Conservation (phyloP, 2,329 filamentous ascomycete species). For the Botrytis fabae region DNA sequence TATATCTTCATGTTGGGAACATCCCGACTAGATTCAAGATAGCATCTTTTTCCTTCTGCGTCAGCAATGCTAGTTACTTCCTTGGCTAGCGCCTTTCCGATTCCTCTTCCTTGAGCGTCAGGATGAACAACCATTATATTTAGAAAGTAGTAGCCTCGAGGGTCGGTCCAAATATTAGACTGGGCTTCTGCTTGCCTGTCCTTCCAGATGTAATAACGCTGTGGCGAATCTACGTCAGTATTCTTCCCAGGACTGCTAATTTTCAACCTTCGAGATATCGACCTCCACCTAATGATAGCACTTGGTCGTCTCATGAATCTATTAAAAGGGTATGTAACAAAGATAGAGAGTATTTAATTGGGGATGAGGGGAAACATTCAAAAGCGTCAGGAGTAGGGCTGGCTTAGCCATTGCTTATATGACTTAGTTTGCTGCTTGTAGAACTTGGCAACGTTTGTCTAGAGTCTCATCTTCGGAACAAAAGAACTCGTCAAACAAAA, state of each 20-base stretch:
- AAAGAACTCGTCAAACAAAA: not conserved
- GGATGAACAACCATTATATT: conserved; percentile 72
- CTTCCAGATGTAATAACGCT: conserved; percentile 75
- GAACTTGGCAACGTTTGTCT: not conserved
- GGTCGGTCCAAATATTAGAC: conserved; percentile 62
- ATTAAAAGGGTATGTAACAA: not conserved
- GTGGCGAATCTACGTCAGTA: conserved; percentile 19
- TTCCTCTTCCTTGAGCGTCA: conserved; percentile 63
- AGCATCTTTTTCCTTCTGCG: conserved; percentile 62
- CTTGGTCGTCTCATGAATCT: not conserved
- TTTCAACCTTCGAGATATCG: not conserved
- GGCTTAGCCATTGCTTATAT: not conserved
- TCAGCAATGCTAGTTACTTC: conserved; percentile 64
- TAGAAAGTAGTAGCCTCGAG: conserved; percentile 71
- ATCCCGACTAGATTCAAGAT: conserved; percentile 68
- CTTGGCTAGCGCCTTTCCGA: conserved; percentile 65
- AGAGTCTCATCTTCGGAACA: not conserved
- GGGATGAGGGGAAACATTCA: not conserved
- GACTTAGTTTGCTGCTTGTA: conserved; percentile 2
- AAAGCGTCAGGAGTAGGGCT: not conserved
- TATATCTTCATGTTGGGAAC: conserved; percentile 72
- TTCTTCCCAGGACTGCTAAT: not conserved
- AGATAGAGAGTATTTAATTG: not conserved
- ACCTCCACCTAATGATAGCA: not conserved
- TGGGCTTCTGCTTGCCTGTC: conserved; percentile 62